Evolutionary conservation across 2,329 filamentous ascomycete species (phyloP), one percentile per base, ranked within the genome.

Genomic region (Microascus cirrosus): DNA sequence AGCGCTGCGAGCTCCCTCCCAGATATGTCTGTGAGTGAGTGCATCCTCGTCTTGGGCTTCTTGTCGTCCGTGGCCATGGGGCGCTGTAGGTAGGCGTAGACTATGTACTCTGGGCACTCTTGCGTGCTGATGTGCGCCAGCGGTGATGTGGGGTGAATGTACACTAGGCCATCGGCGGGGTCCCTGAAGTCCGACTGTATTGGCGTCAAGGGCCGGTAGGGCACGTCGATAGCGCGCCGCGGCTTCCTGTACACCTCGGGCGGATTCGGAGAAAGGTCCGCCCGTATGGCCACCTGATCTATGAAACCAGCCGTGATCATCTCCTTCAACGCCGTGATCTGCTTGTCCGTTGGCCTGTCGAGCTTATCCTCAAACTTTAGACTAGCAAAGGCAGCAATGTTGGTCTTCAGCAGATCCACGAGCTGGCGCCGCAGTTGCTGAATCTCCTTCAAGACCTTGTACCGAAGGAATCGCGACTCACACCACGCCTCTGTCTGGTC

Each of bases 301-400:
- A 97, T 84, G 73, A 96, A 97, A 1, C 93, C 94, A 0, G 90
- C 87, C 0, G 93, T 90, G 24, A 90, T 85, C 73, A 97, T 95
- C 68, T 96, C 90, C 70, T 95, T 95, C 32, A 99, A 77, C 1
- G 90, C 84, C 53, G 85, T 85, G 32, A 95, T 76, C 66, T 91
- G 86, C 63, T 85, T 87, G 7, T 84, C 74, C 0, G 82, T 81
- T 0, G 84, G 84, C 0, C 77, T 76, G 54, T 79, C 75, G 2
- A 87, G 74, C 64, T 77, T 79, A 34, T 84, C 81, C 58, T 78
- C 70, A 62, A 79, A 80, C 57, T 74, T 73, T 36, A 75, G 80
- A 74, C 67, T 84, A 68, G 69, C 42, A 53, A 52, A 58, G 5
- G 57, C 53, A 2, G 52, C 24, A 55, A 91, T 85, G 66, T 93